Evolutionary conservation across 2,329 filamentous ascomycete species (phyloP).

Genomic region (Thelonectria rubi): DNA sequence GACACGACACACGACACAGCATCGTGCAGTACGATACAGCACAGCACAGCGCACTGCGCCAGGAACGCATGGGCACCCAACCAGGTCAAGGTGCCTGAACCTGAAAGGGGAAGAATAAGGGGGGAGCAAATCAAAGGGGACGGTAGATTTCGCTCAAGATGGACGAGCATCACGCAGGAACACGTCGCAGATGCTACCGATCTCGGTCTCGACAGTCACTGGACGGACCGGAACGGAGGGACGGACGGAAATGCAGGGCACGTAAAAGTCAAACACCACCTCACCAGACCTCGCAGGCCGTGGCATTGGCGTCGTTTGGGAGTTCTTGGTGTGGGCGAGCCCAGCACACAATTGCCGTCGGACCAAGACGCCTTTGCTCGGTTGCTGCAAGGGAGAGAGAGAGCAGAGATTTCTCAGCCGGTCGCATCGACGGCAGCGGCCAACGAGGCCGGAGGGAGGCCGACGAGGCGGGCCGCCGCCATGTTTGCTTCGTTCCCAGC

Average conservation of each 20-base stretch:
- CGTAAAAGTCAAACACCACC: background rate
- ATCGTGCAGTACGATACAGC: conserved; percentile 7
- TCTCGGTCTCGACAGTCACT: conserved; percentile 8
- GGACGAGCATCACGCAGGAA: conserved; percentile 12
- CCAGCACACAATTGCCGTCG: conserved; percentile 7
- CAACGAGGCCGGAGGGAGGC: background rate
- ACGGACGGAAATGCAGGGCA: conserved; percentile 12
- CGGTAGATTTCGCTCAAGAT: conserved; percentile 1
- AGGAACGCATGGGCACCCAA: conserved; percentile 26
- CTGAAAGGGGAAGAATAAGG: conserved; percentile 5
- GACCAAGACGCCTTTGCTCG: background rate
- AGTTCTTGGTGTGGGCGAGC: background rate
- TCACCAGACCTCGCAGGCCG: background rate
- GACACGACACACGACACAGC: conserved; percentile 20
- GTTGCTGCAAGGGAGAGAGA: background rate
- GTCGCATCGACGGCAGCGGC: background rate
- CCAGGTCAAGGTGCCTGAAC: conserved; percentile 6
- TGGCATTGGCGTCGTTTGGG: background rate
- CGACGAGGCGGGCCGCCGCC: background rate
- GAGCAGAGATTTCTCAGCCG: background rate
- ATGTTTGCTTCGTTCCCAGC: background rate
- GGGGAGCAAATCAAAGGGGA: background rate
- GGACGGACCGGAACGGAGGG: conserved; percentile 6
- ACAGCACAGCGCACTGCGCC: conserved; percentile 17
- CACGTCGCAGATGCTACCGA: conserved; percentile 5